Base-by-base conservation (phyloP, 768 basidiomycete genomes). In the Suillus fuscotomentosus region DNA sequence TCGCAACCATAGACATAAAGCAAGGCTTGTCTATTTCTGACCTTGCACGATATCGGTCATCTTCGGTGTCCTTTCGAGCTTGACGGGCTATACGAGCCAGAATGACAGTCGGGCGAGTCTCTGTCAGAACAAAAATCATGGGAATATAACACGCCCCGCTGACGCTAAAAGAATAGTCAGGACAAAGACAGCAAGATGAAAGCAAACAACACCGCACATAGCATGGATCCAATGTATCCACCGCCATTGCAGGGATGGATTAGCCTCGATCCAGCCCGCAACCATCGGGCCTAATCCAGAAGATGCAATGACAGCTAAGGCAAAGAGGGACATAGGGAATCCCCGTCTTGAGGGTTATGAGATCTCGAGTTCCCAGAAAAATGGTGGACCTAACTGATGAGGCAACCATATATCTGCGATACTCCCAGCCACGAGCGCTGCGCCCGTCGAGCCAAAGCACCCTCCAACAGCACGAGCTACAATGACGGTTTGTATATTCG, bases 141-240 rank as follows among this genome's bases (percentile, higher is more conserved):
- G 82, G 43, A 5, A 87, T 61, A 7, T 87, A 68, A 61, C 86
- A 87, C 1, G 79, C 70, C 3, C 82, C 87, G 36, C 81, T 81
- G 39, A 86, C 70, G 57, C 91, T 90, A 60, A 68, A 62, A 42
- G 60, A 61, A 66, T 48, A 63, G 59, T 27, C 5, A 22, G 62
- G 45, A 47, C 7, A 6, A 38, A 20, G 8, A 61, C 20, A 13
- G 20, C 20, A n/a, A 64, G 31, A 47, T 11, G 27, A 55, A 63
- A 61, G 57, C 57, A 50, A 59, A 50, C 13, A 41, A 42, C 17
- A 53, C 71, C 70, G 62, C 47, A 86, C 88, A 89, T 90, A 69
- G 87, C 78, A 66, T 87, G 86, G 10, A 92, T 82, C 92, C 91
- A 94, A 69, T 92, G 86, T 31, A 95, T 91, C 91, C 92, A 94